A percentile compares a stretch with the other conserved stretches of the same genome.
phyloP scores from a whole-genome alignment of 2,329 filamentous ascomycete species.

The Fusarium sterilihyphosum region DNA sequence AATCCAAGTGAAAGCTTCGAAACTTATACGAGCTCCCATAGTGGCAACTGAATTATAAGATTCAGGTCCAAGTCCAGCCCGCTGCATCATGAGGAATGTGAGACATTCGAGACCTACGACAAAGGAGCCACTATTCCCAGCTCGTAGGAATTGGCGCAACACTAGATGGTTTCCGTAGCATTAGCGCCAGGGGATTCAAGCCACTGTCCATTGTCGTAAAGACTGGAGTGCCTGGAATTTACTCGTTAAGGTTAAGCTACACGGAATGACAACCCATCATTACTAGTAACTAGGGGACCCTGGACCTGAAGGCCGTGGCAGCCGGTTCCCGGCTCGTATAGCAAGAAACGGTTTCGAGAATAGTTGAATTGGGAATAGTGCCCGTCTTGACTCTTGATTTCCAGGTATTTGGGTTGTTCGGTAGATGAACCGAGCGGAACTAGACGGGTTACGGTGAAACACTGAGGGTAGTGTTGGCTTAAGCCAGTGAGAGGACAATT shows the following conservation, averaged over 20 bases:
- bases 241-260: neutral
- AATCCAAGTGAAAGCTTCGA: neutral
- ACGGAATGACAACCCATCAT: neutral
- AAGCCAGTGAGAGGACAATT: neutral
- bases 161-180: slow-evolving; percentile 9
- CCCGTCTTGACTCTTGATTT: neutral
- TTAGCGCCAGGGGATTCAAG: neutral
- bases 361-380: neutral
- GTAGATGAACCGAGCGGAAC: neutral
- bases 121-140: slow-evolving; percentile 11
- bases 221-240: neutral
- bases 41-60: neutral
- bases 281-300: neutral
- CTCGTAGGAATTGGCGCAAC: neutral
- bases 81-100: slow-evolving; percentile 1
- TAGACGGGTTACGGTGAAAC: neutral
- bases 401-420: neutral
- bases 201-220: neutral
- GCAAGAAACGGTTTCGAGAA: neutral
- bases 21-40: neutral
- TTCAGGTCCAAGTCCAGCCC: neutral
- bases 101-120: slow-evolving; percentile 4
- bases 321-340: neutral
- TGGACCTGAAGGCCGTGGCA: neutral
- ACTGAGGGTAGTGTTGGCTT: neutral